These are phyloP conservation scores for Leptographium lundbergii DNA, from an alignment of 2,329 filamentous ascomycete species.

Conservation along the genomic window DNA sequence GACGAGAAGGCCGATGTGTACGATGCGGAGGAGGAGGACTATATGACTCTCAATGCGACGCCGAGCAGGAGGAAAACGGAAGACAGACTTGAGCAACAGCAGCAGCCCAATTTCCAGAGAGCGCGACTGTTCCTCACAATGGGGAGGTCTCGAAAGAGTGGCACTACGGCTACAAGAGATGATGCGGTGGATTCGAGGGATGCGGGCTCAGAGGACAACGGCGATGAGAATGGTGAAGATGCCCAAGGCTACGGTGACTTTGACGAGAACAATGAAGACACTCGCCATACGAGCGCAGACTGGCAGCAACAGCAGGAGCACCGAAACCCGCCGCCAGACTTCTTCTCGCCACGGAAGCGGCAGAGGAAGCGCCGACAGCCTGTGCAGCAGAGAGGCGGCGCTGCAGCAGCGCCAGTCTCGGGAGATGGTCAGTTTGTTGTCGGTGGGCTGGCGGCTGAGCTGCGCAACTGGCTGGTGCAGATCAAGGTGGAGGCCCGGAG, in stretches of 20 bases:
- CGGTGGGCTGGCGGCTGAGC: constrained; percentile 27
- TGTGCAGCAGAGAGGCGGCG: background rate
- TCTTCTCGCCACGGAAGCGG: constrained; percentile 14
- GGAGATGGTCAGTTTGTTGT: constrained; percentile 18
- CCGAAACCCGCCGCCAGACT: constrained; percentile 6
- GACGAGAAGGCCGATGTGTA: background rate
- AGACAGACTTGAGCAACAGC: background rate
- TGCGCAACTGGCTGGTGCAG: constrained; percentile 32
- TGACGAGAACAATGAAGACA: background rate
- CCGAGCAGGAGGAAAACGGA: background rate
- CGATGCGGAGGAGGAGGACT: background rate
- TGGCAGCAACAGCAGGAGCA: background rate
- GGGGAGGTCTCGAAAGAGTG: background rate
- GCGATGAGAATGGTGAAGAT: background rate
- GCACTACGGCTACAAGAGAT: background rate
- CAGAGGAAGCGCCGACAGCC: background rate
- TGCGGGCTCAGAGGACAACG: background rate
- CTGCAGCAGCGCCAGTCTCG: background rate
- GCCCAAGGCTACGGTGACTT: background rate
- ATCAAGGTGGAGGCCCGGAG: constrained; percentile 27
- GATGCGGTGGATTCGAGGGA: background rate
- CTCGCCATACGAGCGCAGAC: background rate
- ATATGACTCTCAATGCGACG: background rate
- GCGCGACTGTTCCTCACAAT: constrained; percentile 3
- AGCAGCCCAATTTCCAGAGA: background rate